phyloP scores from a whole-genome alignment of 495 filamentous ascomycete species.

The Emericellopsis terricola region DNA sequence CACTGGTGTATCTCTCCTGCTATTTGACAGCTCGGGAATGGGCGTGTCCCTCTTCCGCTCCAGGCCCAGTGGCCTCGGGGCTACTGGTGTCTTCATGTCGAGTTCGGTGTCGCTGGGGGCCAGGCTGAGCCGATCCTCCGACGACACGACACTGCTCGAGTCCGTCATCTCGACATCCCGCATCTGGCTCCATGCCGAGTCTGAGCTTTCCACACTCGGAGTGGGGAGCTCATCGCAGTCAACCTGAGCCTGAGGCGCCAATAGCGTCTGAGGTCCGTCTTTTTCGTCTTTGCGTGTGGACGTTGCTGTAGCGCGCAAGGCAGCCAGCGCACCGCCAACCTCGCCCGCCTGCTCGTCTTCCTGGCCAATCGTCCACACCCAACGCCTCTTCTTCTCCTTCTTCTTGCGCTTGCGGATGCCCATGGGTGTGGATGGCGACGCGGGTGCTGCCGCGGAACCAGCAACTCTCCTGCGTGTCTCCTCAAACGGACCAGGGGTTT shows the following conservation, averaged over 20 bases:
- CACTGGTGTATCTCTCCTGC: conserved; percentile 1
- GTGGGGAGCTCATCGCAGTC: conserved; percentile 4
- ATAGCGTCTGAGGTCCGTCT: too few species aligned
- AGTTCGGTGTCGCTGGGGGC: conserved; percentile 9
- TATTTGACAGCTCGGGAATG: background rate
- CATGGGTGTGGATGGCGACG: conserved; percentile 16
- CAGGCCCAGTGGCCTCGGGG: background rate
- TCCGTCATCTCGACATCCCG: conserved; percentile 27
- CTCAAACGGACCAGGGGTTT: conserved; percentile 38
- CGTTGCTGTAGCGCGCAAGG: conserved; percentile 9
- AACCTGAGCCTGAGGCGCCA: background rate
- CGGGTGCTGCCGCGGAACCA: conserved; percentile 6
- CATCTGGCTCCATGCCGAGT: conserved; percentile 8
- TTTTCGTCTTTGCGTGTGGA: too few species aligned
- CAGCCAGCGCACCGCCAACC: conserved; percentile 15
- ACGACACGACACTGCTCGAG: conserved; percentile 13
- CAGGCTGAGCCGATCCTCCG: conserved; percentile 7
- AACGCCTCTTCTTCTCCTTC: conserved; percentile 31
- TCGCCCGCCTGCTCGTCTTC: conserved; percentile 21
- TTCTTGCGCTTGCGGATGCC: conserved; percentile 26
- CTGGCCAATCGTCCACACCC: conserved; percentile 34
- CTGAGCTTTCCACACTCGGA: conserved; percentile 10
- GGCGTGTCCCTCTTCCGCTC: background rate
- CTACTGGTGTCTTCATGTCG: conserved; percentile 17
- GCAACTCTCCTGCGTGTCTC: conserved; percentile 35